These are phyloP conservation scores for Amborella trichopoda DNA, from an alignment of 164 flowering plant genomes.

Conservation along the genomic window DNA sequence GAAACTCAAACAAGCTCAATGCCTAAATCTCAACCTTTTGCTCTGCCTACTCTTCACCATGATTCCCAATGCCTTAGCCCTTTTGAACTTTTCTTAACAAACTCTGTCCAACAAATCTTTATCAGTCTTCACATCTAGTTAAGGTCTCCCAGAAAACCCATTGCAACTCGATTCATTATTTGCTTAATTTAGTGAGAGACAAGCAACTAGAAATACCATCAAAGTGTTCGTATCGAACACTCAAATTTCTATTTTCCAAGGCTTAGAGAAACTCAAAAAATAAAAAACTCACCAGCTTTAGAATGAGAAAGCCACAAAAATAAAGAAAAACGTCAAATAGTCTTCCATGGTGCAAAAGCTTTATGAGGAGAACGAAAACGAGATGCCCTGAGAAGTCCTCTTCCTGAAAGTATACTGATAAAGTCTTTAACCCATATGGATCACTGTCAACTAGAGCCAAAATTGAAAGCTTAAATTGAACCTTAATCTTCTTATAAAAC, in stretches of 20 bases:
- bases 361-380: too few relatives aligned
- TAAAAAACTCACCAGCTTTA: too few relatives aligned
- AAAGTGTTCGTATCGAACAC: too few relatives aligned
- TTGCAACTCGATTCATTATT: slow-evolving; percentile 90
- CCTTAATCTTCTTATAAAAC: slow-evolving; percentile 86
- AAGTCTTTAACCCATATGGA: slow-evolving; percentile 89
- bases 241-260: too few relatives aligned
- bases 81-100: slow-evolving; percentile 93
- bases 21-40: slow-evolving; percentile 99
- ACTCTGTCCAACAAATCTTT: slow-evolving; percentile 94
- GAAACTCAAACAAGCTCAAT: slow-evolving; percentile 87
- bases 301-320: too few relatives aligned
- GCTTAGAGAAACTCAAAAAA: too few relatives aligned
- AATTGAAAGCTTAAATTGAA: slow-evolving; percentile 77
- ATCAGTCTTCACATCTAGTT: slow-evolving; percentile 96
- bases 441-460: slow-evolving; percentile 93
- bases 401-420: slow-evolving; percentile 93
- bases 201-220: too few relatives aligned
- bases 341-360: too few relatives aligned
- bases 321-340: too few relatives aligned
- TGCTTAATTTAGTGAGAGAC: slow-evolving; percentile 97
- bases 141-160: slow-evolving; percentile 84
- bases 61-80: slow-evolving; percentile 80
- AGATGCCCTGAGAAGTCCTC: too few relatives aligned
- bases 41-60: slow-evolving; percentile 96